Percentiles rank a stretch among this genome's conserved stretches.
Evolutionary conservation across 1,284 basidiomycete species (phyloP).

Genomic region (Ganoderma multipileum): DNA sequence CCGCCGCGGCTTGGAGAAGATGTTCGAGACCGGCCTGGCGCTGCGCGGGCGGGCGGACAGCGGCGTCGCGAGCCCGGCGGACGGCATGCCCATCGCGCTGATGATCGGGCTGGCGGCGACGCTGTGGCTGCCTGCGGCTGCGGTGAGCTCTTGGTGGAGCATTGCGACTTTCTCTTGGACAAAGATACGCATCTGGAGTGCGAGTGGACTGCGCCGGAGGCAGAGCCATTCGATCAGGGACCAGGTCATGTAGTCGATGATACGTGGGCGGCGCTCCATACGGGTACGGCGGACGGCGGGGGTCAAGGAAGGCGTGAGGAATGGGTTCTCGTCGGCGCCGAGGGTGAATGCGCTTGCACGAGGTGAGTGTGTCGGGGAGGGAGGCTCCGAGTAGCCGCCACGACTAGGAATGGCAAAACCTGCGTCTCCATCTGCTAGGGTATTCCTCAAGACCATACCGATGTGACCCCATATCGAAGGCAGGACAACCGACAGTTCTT

Average conservation of each 20-base stretch:
- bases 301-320: slow-evolving; percentile 35
- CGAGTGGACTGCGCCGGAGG: slow-evolving; percentile 67
- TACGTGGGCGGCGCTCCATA: slow-evolving; percentile 50
- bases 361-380: slow-evolving; percentile 55
- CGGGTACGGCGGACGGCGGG: slow-evolving; percentile 30
- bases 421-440: slow-evolving; percentile 65
- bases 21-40: slow-evolving; percentile 52
- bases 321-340: slow-evolving; percentile 35
- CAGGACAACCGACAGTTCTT: slow-evolving; percentile 59
- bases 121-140: background rate
- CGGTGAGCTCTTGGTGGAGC: slow-evolving; percentile 56
- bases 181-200: slow-evolving; percentile 68
- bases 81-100: slow-evolving; percentile 15
- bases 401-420: slow-evolving; percentile 53
- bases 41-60: slow-evolving; percentile 23
- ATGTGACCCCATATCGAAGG: slow-evolving; percentile 71
- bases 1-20: slow-evolving; percentile 55
- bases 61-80: slow-evolving; percentile 21
- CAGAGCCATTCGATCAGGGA: slow-evolving; percentile 74
- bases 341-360: slow-evolving; percentile 39
- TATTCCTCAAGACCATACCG: slow-evolving; percentile 52
- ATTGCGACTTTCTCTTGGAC: slow-evolving; percentile 64
- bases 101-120: slow-evolving; percentile 17
- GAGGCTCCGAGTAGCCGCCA: slow-evolving; percentile 47
- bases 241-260: slow-evolving; percentile 80